Conservation (phyloP, 257 asterid species). For the Mentha longifolia region DNA sequence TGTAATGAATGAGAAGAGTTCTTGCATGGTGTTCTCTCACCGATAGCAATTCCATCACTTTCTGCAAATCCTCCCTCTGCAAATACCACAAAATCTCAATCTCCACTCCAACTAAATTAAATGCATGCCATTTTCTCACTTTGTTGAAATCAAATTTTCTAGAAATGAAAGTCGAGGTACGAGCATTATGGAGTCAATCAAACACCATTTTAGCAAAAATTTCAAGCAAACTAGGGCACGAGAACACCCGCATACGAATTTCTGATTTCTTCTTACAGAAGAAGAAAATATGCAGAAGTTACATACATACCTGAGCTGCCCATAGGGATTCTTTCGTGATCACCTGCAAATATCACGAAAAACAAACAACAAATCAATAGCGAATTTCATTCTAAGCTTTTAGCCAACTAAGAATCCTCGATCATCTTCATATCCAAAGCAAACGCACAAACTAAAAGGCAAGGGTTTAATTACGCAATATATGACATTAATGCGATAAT, state of each 20-base stretch:
- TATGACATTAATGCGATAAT: not conserved
- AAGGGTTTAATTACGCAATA: not conserved
- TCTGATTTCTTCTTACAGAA: not conserved
- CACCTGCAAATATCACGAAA: constrained; percentile 57
- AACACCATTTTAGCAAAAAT: not conserved
- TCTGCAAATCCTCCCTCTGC: constrained; percentile 82
- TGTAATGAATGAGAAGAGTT: constrained; percentile 86
- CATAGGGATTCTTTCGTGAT: constrained; percentile 86
- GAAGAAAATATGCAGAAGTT: constrained; percentile 5
- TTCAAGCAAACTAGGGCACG: not conserved
- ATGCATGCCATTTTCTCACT: constrained; percentile 6
- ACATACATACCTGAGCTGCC: constrained; percentile 82
- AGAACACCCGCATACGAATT: not conserved
- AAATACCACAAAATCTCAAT: constrained; percentile 34
- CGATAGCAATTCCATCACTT: constrained; percentile 87
- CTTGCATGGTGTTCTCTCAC: constrained; percentile 91
- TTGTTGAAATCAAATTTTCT: not conserved
- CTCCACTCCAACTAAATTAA: not conserved
- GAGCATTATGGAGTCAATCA: not conserved
- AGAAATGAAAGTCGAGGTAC: not conserved
- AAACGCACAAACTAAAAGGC: constrained; percentile 14
- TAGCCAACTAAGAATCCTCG: not conserved
- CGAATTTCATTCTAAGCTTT: constrained; percentile 13
- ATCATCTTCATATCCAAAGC: constrained; percentile 8
- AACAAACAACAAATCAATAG: constrained; percentile 2